A percentile compares a stretch with the other conserved stretches of the same genome.
These are phyloP conservation scores for Aspergillus sojae DNA, from an alignment of 2,329 filamentous ascomycete genomes.

Conservation along the genomic window DNA sequence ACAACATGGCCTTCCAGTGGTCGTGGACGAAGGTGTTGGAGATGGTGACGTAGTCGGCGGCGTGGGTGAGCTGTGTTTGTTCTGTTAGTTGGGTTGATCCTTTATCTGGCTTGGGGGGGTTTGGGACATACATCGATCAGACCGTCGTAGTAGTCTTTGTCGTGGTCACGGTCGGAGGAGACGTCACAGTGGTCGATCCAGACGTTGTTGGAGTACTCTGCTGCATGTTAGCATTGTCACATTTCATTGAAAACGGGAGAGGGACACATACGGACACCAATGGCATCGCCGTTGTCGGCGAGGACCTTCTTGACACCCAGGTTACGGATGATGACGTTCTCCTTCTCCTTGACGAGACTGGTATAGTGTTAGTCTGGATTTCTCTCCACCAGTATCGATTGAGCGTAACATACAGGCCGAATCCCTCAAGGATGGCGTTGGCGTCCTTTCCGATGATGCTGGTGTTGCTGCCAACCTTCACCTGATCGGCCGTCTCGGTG, in stretches of 20 bases:
- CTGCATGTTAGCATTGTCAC: not conserved
- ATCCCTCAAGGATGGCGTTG: slow-evolving; percentile 58
- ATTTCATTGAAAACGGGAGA: not conserved
- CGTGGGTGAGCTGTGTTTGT: slow-evolving; percentile 55
- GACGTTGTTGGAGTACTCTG: slow-evolving; percentile 50
- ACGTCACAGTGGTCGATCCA: slow-evolving; percentile 72
- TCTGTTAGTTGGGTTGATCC: not conserved
- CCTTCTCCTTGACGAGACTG: slow-evolving; percentile 57
- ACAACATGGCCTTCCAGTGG: slow-evolving; percentile 65
- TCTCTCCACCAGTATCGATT: not conserved
- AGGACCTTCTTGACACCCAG: slow-evolving; percentile 60
- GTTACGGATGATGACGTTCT: slow-evolving; percentile 67
- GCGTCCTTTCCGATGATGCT: slow-evolving; percentile 55
- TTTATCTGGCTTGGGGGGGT: not conserved
- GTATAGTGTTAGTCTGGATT: slow-evolving; percentile 28
- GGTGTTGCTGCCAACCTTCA: slow-evolving; percentile 54
- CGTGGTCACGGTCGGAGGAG: slow-evolving; percentile 59
- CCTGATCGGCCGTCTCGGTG: slow-evolving; percentile 45
- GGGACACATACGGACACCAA: slow-evolving; percentile 56
- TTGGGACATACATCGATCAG: slow-evolving; percentile 55
- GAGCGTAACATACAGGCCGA: slow-evolving; percentile 26
- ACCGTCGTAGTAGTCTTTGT: slow-evolving; percentile 72
- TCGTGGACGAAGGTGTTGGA: slow-evolving; percentile 57
- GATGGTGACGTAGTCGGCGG: slow-evolving; percentile 59
- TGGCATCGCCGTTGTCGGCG: slow-evolving; percentile 61